These are phyloP conservation scores for Microdochium trichocladiopsis DNA, from an alignment of 2,329 filamentous ascomycete species.

Conservation along the genomic window DNA sequence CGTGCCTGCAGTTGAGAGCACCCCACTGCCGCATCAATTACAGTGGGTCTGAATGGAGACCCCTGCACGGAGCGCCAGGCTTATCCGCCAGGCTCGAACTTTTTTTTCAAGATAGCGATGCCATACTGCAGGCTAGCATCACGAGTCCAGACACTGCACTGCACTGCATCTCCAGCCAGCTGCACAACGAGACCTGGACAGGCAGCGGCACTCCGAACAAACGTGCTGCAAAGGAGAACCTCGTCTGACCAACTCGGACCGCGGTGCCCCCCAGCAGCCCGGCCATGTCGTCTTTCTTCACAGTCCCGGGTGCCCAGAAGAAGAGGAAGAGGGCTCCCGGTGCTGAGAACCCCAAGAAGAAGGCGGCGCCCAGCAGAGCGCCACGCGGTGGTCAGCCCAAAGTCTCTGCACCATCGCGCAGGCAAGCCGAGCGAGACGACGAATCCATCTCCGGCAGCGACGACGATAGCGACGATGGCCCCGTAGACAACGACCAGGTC, in stretches of 20 bases:
- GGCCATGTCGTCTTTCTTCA: slow-evolving; percentile 94
- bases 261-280: slow-evolving; percentile 7
- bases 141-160: neutral
- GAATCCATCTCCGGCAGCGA: slow-evolving; percentile 88
- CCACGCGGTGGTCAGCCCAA: slow-evolving; percentile 25
- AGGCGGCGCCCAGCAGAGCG: slow-evolving; percentile 34
- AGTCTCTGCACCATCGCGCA: slow-evolving; percentile 11
- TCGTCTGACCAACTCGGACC: slow-evolving; percentile 10
- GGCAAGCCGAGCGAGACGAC: slow-evolving; percentile 43
- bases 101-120: slow-evolving; percentile 11
- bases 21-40: neutral
- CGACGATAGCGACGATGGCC: slow-evolving; percentile 55
- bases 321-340: slow-evolving; percentile 73
- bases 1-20: neutral
- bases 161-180: neutral
- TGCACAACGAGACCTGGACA: too few relatives aligned
- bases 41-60: neutral
- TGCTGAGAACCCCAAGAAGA: slow-evolving; percentile 51
- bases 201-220: too few relatives aligned
- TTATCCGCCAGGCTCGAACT: slow-evolving; percentile 12
- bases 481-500: slow-evolving; percentile 36
- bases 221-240: slow-evolving; percentile 2
- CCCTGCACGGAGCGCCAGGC: slow-evolving; percentile 7
- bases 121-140: neutral
- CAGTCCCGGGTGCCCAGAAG: slow-evolving; percentile 74